Base-by-base conservation (phyloP, 192 early-diverging fungal species). In the Mortierella antarctica region DNA sequence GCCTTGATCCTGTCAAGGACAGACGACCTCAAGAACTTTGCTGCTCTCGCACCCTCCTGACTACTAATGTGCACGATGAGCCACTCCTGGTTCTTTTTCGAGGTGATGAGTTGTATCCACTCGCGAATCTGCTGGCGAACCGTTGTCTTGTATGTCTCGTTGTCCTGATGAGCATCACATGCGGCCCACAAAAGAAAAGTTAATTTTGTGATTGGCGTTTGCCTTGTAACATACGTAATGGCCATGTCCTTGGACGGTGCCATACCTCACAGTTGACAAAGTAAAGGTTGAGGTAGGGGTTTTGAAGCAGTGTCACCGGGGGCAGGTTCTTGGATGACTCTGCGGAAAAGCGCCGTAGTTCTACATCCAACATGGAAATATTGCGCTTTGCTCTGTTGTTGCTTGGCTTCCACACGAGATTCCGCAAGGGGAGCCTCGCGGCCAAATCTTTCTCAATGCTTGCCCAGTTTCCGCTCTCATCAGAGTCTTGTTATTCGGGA, bases 51-150 rank as follows among this genome's bases (percentile, higher is more conserved):
- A 2, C 86, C 85, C 40, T 86, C 87, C 10, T 83, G 82, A 50
- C 83, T 86, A 44, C 91, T 86, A 13, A 95, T 85, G 73, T 93
- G 92, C 45, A 96, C 87, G 61, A 99, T 92, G 42, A 96, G 79
- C 95, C 97, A 97, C 73, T 95, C 95, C 74, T 97, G 95, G 74
- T 91, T 93, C 79, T 94, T 94, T 67, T 93, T 95, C 15, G 84
- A 84, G 6, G 84, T 84, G 11, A 96, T 86, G 12, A 90, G 83
- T 50, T 92, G 88, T 14, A 95, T 74, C 95, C 95, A 97, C 7
- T 93, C 88, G 18, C 89, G 84, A 54, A 97, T 94, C 69, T 92
- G 88, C 41, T 88, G 88, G 21, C 86, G 75, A 20, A 93, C 86
- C 20, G 75, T 84, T 20, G 70, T 83, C 61, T 89, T 91, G 84